Base-by-base conservation (phyloP, 371 early-diverging fungal species). In the Saksenaea vasiformis region DNA sequence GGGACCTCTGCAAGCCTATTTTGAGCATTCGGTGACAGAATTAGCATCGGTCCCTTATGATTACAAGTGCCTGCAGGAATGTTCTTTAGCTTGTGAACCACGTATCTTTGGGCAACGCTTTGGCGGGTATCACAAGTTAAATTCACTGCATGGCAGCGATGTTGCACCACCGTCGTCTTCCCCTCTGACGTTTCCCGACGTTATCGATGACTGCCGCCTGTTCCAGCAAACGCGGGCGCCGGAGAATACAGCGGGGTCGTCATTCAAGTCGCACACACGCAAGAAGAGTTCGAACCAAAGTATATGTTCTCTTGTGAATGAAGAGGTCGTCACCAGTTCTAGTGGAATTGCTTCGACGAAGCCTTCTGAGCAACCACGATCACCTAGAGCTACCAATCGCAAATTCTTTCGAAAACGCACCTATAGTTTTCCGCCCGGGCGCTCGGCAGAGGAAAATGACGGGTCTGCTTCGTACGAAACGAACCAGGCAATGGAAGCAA, bases 11-110 rank as follows among this genome's bases (percentile, higher is more conserved):
- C 82, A 81, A 34, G 73, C 71, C 5, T 78, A 67, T 58, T 81
- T 81, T 63, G 77, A 77, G n/a, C 62, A 70, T 22, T 72, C 75
- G 0, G 72, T 77, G 0, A 77, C 73, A 1, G 73, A 73, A 17
- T 47, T 77, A 9, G 65, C 68, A 14, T 74, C 82, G n/a, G 73
- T 78, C 3, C 82, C 82, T 0, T 75, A 78, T 37, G 76, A 78
- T 44, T 72, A 68, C 62, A 78, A 78, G 35, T 74, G 75, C 43
- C 39, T 81, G 5, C 78, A 81, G 60, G 86, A 85, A 64, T 84
- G 82, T 5, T 87, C 88, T 0, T 51, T 85, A 14, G 76, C 74
- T 22, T 87, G 88, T 62, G 88, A 87, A 34, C 85, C 85, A 2
- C 75, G 77, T 35, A 70, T 85, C 9, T 80, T 82, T 71, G 87